A percentile compares a stretch with the other conserved stretches of the same genome.
Conservation (phyloP, 208 protist genomes). For the Leishmania arabica region DNA sequence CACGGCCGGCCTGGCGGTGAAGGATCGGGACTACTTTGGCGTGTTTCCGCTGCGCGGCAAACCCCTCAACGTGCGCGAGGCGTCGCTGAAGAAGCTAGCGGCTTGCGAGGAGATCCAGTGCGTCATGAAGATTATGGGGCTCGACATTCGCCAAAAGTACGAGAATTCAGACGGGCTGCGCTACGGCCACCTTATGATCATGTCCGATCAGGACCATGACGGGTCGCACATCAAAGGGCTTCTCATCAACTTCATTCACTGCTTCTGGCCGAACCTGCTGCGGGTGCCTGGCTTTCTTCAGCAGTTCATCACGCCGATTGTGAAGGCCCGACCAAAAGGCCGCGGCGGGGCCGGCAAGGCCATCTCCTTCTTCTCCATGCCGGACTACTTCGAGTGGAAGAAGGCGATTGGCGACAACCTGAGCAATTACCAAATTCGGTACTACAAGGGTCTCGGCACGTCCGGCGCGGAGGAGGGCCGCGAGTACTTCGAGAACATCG, state of each 20-base stretch:
- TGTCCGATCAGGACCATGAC: conserved; percentile 99
- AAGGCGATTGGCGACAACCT: conserved; percentile 62
- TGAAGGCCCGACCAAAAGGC: conserved; percentile 96
- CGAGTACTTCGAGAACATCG: conserved; percentile 99
- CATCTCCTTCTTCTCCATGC: conserved; percentile 99
- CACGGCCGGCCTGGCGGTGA: conserved; percentile 97
- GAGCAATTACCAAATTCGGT: conserved; percentile 97
- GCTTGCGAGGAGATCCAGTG: conserved; percentile 96
- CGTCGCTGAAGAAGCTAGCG: conserved; percentile 92
- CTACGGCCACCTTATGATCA: conserved; percentile 99
- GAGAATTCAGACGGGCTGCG: conserved; percentile 89
- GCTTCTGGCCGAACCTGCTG: conserved; percentile 99
- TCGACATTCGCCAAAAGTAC: conserved; percentile 95
- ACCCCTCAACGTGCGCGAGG: conserved; percentile 99
- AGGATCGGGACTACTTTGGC: conserved; percentile 99
- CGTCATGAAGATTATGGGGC: conserved; percentile 96
- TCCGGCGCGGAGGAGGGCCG: conserved; percentile 97
- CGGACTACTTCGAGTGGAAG: conserved; percentile 98
- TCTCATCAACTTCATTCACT: conserved; percentile 99
- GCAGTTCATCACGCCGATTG: conserved; percentile 99
- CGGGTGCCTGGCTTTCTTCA: conserved; percentile 97
- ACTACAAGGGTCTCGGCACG: conserved; percentile 99
- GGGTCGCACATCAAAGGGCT: conserved; percentile 99
- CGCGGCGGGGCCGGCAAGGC: conserved; percentile 54
- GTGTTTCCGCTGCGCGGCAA: conserved; percentile 99